Base-by-base conservation (phyloP, 176 grass and related monocot species). In the Juncus inflexus region DNA sequence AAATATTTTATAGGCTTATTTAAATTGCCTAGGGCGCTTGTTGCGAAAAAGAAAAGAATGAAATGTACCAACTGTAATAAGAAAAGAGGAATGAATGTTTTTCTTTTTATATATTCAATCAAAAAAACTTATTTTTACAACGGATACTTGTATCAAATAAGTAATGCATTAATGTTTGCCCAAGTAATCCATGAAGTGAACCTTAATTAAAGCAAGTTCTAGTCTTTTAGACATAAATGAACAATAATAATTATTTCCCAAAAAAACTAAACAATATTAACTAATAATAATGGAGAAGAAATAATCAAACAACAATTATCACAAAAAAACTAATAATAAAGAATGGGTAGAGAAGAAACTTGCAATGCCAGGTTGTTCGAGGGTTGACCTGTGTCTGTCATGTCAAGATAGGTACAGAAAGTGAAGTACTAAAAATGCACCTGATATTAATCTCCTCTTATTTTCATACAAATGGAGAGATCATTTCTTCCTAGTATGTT, bases 351-450 rank as follows among this genome's bases (percentile, higher is more conserved):
- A 39, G 70, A 65, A 80, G 57, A 70, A 95, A 81, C 56, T 88
- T 86, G 79, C 69, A 64, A 68, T 78, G 35, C 43, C 74, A 81
- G 73, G 82, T 76, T 76, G 86, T 86, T 83, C 75, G 56, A 69
- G 77, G 70, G 74, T 89, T 89, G 82, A 89, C 79, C 62, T 73
- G 67, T 58, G 60, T 41, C 37, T 83, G 66, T 70, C 70, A 60
- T 78, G 73, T 75, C 76, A 76, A 76, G 76, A 62, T 36, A 78
- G 61, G 42, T 60, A 67, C 76, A 78, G 58, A 69, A 80, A 77
- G 60, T 60, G 59, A 83, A 77, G 62, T 64, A 47, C 43, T 47
- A 47, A 47, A 47, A 2, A 47, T 47, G 1, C 6, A 5, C 43
- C 4, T 47, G 43, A 47, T 6, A 47, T 47, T 47, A 6, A 9